Percentiles rank a stretch among this genome's conserved stretches.
These are phyloP conservation scores for Monosporascus sp. DNA, from an alignment of 2,329 filamentous ascomycete genomes.

Conservation along the genomic window DNA sequence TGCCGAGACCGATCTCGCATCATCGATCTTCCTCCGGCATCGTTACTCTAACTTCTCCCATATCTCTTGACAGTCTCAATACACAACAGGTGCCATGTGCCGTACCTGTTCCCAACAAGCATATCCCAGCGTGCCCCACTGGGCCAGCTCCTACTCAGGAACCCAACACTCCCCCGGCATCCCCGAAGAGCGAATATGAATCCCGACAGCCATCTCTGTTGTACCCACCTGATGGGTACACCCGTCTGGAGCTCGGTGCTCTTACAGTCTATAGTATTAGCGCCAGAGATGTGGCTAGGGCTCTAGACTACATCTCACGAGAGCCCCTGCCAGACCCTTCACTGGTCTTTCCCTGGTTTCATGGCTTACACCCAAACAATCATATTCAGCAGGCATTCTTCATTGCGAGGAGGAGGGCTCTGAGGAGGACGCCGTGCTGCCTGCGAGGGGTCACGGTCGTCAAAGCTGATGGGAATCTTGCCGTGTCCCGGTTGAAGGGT, in stretches of 20 bases:
- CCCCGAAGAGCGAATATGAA: slow-evolving; percentile 53
- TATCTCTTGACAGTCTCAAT: slow-evolving; percentile 36
- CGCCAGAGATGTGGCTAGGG: slow-evolving; percentile 61
- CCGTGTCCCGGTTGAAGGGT: slow-evolving; percentile 72
- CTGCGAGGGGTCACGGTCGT: slow-evolving; percentile 79
- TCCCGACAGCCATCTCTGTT: slow-evolving; percentile 63
- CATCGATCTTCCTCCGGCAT: slow-evolving; percentile 40
- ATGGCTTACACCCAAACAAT: slow-evolving; percentile 86
- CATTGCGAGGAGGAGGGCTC: slow-evolving; percentile 65
- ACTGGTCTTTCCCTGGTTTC: slow-evolving; percentile 93
- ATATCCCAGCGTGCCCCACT: slow-evolving; percentile 82
- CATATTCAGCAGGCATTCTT: slow-evolving; percentile 89
- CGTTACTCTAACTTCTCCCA: slow-evolving; percentile 33
- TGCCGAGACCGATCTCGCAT: slow-evolving; percentile 42
- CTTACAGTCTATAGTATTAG: slow-evolving; percentile 68
- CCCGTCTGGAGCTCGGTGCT: slow-evolving; percentile 43
- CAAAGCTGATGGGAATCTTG: slow-evolving; percentile 80
- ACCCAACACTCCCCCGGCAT: slow-evolving; percentile 59
- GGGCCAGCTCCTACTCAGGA: slow-evolving; percentile 57
- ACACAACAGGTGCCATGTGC: slow-evolving; percentile 27
- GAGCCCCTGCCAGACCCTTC: slow-evolving; percentile 80
- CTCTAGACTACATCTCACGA: slow-evolving; percentile 68
- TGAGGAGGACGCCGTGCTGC: slow-evolving; percentile 67
- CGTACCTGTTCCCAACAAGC: slow-evolving; percentile 72
- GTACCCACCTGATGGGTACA: slow-evolving; percentile 65